A percentile compares a stretch with the other conserved stretches of the same genome.
Conservation (phyloP, 169 alveolate genomes). For the Cryptosporidium ryanae region DNA sequence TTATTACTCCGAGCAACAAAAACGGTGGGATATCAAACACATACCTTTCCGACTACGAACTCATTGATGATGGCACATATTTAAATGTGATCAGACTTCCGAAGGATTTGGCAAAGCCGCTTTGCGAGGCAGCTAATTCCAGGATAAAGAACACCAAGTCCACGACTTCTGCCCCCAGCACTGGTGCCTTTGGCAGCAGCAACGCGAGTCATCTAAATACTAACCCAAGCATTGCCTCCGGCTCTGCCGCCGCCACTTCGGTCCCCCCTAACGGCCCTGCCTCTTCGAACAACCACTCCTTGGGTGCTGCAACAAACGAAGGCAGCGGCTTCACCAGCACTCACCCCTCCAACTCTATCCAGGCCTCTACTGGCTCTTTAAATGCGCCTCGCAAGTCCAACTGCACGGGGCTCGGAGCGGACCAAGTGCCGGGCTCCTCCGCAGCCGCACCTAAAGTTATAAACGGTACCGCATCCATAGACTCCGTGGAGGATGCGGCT, state of each 20-base stretch:
- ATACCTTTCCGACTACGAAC: slow-evolving; percentile 59
- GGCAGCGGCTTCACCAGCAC: background rate
- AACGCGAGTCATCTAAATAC: background rate
- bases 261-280: background rate
- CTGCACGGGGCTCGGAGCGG: background rate
- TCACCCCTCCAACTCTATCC: background rate
- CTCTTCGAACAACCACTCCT: background rate
- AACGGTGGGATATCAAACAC: slow-evolving; percentile 45
- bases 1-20: slow-evolving; percentile 34
- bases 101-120: slow-evolving; percentile 51
- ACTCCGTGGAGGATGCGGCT: slow-evolving; percentile 59
- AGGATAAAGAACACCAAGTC: slow-evolving; percentile 21
- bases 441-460: background rate
- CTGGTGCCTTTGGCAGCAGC: background rate
- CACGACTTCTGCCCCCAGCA: background rate
- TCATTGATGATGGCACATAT: slow-evolving; percentile 48
- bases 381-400: background rate
- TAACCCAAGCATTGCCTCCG: no score
- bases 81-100: slow-evolving; percentile 58
- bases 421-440: background rate
- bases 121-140: slow-evolving; percentile 61
- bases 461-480: background rate
- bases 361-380: background rate
- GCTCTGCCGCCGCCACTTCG: no score
- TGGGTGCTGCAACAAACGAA: background rate